Evolutionary conservation across 148 eudicot species (phyloP), one percentile per base, ranked within the genome.

Genomic region (Tetragonia tetragonoides): DNA sequence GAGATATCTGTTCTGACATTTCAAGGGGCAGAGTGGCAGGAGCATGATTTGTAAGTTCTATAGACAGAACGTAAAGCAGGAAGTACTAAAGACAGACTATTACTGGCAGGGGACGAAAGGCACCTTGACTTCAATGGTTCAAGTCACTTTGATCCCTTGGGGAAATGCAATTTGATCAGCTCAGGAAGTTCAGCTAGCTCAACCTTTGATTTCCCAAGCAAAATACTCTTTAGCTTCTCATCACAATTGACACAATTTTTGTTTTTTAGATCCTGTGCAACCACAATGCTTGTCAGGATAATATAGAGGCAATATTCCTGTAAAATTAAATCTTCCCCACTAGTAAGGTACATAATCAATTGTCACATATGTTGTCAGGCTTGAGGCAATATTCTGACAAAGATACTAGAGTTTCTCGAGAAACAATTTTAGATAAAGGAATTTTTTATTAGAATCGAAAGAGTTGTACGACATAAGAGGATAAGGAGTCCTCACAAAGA

Each of bases 181-280:
- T 87, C 75, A 82, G 99, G 97, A 85, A 95, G 96, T 85, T 95
- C 99, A 73, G 82, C 86, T 49, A 92, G 89, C 66, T 95, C 99
- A 77, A 95, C 70, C 81, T 77, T 85, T 53, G 83, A 72, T 81
- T 92, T 91, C 61, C 99, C 97, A 83, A 92, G 82, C 84, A 92
- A 80, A 85, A 95, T 88, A 61, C 91, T 83, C 91, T 84, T 95
- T 89, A 95, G 80, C 82, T 92, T 91, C 42, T 87, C 91, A 90
- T 95, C 99, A 86, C 97, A 95, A 74, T 87, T 88, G 46, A 92
- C 92, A 49, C 87, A 62, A 74, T 86, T 92, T 85, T 87, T 92
- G 83, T 95, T 85, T 66, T 75, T 75, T 59, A 94, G 92, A 80
- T 95, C 97, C 98, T 92, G 79, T 83, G 83, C 63, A 81, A 53